Conservation (phyloP, 2,329 filamentous ascomycete species). For the Ophiocordyceps camponoti-leonardi region DNA sequence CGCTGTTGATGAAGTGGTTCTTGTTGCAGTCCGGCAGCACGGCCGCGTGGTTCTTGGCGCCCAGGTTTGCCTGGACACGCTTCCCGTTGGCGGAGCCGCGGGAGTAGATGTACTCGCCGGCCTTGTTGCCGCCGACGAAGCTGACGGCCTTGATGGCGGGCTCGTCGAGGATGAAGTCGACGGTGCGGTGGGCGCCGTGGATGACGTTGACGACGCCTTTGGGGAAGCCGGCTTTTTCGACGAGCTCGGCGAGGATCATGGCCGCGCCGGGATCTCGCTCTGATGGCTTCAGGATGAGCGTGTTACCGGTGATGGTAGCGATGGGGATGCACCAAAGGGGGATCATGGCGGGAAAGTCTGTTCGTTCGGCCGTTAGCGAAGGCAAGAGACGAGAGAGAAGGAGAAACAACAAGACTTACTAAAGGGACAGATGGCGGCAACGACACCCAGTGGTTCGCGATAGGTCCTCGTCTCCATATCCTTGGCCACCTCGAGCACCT, state of each 20-base stretch:
- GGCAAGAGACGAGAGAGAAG: not conserved
- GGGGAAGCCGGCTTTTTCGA: conserved; percentile 65
- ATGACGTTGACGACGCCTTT: conserved; percentile 69
- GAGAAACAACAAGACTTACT: conserved; percentile 28
- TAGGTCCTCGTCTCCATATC: conserved; percentile 82
- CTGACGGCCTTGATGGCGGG: conserved; percentile 73
- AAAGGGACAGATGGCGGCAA: conserved; percentile 74
- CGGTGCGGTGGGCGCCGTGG: conserved; percentile 63
- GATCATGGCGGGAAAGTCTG: conserved; percentile 85
- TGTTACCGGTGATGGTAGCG: conserved; percentile 71
- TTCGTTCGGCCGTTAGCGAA: not conserved
- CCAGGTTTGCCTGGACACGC: conserved; percentile 74
- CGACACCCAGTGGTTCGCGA: conserved; percentile 64
- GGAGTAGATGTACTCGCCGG: conserved; percentile 71
- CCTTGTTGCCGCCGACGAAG: conserved; percentile 78
- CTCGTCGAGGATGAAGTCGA: conserved; percentile 76
- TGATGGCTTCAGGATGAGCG: conserved; percentile 69
- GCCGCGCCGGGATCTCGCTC: conserved; percentile 71
- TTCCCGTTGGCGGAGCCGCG: conserved; percentile 72
- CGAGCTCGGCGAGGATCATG: conserved; percentile 73
- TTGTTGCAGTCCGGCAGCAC: conserved; percentile 78
- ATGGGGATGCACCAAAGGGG: conserved; percentile 83
- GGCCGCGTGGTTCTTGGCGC: conserved; percentile 77
- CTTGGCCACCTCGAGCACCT: conserved; percentile 71
- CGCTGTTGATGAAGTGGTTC: conserved; percentile 74